Evolutionary conservation across 2,329 filamentous ascomycete species (phyloP), one percentile per base, ranked within the genome.

Genomic region (Rhynchosporium secalis): DNA sequence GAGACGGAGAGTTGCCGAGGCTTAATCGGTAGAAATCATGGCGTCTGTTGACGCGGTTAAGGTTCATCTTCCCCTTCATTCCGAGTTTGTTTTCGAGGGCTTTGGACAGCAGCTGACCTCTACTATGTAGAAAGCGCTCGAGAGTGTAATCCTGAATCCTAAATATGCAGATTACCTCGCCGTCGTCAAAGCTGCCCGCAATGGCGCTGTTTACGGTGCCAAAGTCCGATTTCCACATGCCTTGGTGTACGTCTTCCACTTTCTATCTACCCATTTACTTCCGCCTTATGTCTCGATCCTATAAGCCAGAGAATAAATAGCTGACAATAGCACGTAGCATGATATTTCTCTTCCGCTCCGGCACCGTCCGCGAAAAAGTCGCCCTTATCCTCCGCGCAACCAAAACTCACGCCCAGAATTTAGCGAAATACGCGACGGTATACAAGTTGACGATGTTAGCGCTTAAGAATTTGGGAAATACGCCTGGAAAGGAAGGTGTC

Each of bases 221-320:
- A 98, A 98, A 85, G 92, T 99, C 77, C 93, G 95, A 67, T 98
- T 99, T 79, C 95, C 95, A 68, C 95, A 99, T 79, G 95, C 95
- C 65, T 84, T 99, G 70, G 95, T 99, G 83, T 87, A 81, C 66
- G 79, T 70, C 43, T 33, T 52, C 20, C 20, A 20, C 20, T 20
- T 20, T 20, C 20, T 20, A 20, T 20, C 20, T 43, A 41, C 40
- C 28, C 56, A 57, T 29, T 43, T n/a, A 9, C 13, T 5, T 10
- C 38, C 20, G 36, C 15, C 26, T 52, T 49, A 56, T 28, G 15
- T 13, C 20, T 20, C 20, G 20, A 20, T 20, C 20, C 20, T 20
- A 20, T 20, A 20, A 20, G 20, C 20, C 12, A n/a, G 41, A 43
- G 4, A 13, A 43, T 4, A 43, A 29, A 12, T 31, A 9, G 36